A percentile compares a stretch with the other conserved stretches of the same genome.
These are phyloP conservation scores for Parachaetomium inaequale DNA, from an alignment of 495 filamentous ascomycete genomes.

Conservation along the genomic window DNA sequence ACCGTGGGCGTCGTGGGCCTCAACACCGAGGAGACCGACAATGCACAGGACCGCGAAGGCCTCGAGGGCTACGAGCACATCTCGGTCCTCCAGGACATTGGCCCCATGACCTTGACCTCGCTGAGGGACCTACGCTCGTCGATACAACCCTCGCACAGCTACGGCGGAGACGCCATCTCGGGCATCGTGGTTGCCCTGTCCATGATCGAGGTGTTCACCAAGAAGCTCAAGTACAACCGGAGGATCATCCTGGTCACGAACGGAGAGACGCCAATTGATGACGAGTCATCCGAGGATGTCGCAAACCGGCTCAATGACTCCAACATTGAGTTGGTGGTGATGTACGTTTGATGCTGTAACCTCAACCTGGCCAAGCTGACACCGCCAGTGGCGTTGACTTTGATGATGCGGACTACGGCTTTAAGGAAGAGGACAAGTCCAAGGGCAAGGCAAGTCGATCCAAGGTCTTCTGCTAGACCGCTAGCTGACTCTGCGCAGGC, in stretches of 20 bases:
- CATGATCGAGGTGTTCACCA: conserved; percentile 80
- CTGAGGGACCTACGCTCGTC: conserved; percentile 58
- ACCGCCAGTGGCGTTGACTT: conserved; percentile 78
- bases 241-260: conserved; percentile 84
- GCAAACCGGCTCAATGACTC: conserved; percentile 65
- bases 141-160: conserved; percentile 60
- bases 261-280: conserved; percentile 66
- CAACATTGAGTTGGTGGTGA: conserved; percentile 69
- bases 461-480: no score
- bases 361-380: not conserved
- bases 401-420: conserved; percentile 85
- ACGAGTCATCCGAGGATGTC: conserved; percentile 63
- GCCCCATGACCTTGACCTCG: conserved; percentile 67
- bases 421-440: conserved; percentile 89
- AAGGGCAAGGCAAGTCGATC: conserved; percentile 53
- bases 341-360: conserved; percentile 55
- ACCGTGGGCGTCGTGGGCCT: conserved; percentile 77
- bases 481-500: conserved; percentile 6
- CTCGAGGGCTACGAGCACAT: conserved; percentile 73
- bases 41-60: conserved; percentile 53
- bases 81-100: conserved; percentile 65
- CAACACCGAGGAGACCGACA: conserved; percentile 72
- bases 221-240: conserved; percentile 82
- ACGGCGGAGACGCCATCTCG: conserved; percentile 74
- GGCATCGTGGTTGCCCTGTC: conserved; percentile 78